Evolutionary conservation across 768 basidiomycete genomes (phyloP).

Genomic region (Boletus barrowsii): DNA sequence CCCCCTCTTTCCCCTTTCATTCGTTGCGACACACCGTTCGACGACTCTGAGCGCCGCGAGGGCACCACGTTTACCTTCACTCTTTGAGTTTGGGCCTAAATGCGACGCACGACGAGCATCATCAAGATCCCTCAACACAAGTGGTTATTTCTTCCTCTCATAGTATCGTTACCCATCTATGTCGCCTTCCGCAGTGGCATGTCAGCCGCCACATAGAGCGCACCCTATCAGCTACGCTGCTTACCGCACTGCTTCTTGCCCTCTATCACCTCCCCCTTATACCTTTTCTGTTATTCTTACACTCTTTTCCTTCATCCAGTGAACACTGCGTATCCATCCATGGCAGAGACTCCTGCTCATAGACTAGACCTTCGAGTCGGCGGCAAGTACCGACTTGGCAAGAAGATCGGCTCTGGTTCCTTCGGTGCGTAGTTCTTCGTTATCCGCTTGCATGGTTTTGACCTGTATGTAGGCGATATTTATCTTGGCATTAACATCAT

Average conservation of each 20-base stretch:
- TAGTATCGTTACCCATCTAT: background rate
- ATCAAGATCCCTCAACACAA: slow-evolving; percentile 1
- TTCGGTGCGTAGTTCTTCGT: slow-evolving; percentile 64
- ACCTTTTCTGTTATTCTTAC: slow-evolving; percentile 14
- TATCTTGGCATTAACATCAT: slow-evolving; percentile 99
- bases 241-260: slow-evolving; percentile 31
- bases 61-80: slow-evolving; percentile 27
- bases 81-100: slow-evolving; percentile 4
- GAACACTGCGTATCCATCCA: slow-evolving; percentile 29
- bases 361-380: slow-evolving; percentile 87
- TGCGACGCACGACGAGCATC: slow-evolving; percentile 1
- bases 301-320: slow-evolving; percentile 7
- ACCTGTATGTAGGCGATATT: slow-evolving; percentile 73
- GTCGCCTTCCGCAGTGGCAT: slow-evolving; percentile 14
- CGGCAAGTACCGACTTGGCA: slow-evolving; percentile 95
- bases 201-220: slow-evolving; percentile 36
- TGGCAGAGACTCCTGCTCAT: slow-evolving; percentile 71
- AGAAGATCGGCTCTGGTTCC: slow-evolving; percentile 99
- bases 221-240: slow-evolving; percentile 26
- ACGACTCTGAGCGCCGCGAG: slow-evolving; percentile 24
- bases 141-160: background rate
- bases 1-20: background rate
- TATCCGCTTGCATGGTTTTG: background rate
- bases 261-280: slow-evolving; percentile 20
- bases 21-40: slow-evolving; percentile 11